phyloP scores from a whole-genome alignment of 2,329 filamentous ascomycete species.

The Aureobasidium uvarum region DNA sequence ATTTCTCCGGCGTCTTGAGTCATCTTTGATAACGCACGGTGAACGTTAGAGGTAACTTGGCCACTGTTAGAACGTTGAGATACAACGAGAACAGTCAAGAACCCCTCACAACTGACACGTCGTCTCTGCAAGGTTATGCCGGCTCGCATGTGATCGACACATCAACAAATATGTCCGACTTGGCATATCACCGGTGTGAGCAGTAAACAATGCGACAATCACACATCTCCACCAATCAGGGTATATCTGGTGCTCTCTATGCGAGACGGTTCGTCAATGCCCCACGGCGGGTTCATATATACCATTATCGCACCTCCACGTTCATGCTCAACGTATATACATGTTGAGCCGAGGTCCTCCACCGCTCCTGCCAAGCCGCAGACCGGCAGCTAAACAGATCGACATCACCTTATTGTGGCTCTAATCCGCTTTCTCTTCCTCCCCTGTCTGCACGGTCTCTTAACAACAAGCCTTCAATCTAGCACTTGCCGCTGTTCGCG shows the following conservation, averaged over 20 bases:
- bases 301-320: not conserved
- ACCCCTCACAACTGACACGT: constrained; percentile 1
- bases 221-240: not conserved
- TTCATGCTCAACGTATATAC: not conserved
- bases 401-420: constrained; percentile 20
- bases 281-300: not conserved
- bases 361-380: constrained; percentile 8
- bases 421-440: constrained; percentile 1
- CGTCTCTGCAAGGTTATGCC: constrained; percentile 8
- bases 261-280: not conserved
- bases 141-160: constrained; percentile 6
- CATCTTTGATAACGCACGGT: not conserved
- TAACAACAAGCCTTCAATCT: not conserved
- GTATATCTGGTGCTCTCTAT: not conserved
- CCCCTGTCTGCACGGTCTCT: not conserved
- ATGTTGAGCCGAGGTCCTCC: not conserved
- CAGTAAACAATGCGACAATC: not conserved
- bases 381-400: constrained; percentile 17
- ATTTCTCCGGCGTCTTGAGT: constrained; percentile 44
- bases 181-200: constrained; percentile 2
- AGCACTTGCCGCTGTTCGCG: constrained; percentile 3
- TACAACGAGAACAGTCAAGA: not conserved
- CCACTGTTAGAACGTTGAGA: not conserved
- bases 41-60: not conserved
- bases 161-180: constrained; percentile 2